Evolutionary conservation across 2,329 filamentous ascomycete species (phyloP).

Genomic region (Talaromyces marneffei): DNA sequence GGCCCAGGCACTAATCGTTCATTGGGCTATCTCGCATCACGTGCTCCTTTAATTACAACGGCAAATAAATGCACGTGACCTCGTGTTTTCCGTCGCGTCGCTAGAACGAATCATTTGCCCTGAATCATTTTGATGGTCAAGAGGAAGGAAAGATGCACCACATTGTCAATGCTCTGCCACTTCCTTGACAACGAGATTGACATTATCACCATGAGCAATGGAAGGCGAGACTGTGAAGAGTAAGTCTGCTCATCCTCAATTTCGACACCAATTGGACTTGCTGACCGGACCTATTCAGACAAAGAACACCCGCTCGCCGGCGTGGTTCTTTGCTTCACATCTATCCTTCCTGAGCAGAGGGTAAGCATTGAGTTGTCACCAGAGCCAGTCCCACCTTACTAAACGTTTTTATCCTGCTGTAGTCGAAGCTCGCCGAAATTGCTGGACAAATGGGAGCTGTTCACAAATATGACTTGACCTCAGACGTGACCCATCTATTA

Average conservation of each 20-base stretch:
- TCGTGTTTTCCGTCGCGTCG: conserved; percentile 9
- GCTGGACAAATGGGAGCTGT: conserved; percentile 76
- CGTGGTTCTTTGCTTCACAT: conserved; percentile 81
- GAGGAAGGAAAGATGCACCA: not conserved
- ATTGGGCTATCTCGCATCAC: not conserved
- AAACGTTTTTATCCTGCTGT: conserved; percentile 7
- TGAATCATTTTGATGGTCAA: not conserved
- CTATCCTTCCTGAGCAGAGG: conserved; percentile 70
- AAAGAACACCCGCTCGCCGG: conserved; percentile 61
- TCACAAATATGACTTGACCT: conserved; percentile 89
- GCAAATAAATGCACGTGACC: not conserved
- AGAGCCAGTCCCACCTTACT: conserved; percentile 6
- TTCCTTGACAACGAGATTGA: not conserved
- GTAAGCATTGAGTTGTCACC: conserved; percentile 44
- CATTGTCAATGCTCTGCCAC: not conserved
- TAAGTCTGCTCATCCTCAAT: conserved; percentile 20
- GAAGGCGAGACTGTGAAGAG: conserved; percentile 30
- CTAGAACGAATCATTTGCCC: not conserved
- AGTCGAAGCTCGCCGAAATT: conserved; percentile 39
- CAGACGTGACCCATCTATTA: conserved; percentile 89
- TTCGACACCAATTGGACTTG: not conserved
- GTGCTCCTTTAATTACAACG: not conserved
- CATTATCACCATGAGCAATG: conserved; percentile 36
- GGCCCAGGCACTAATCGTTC: not conserved
- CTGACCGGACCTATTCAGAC: conserved; percentile 37